Evolutionary conservation across 1,284 basidiomycete genomes (phyloP).

Genomic region (Boletellus sp.): DNA sequence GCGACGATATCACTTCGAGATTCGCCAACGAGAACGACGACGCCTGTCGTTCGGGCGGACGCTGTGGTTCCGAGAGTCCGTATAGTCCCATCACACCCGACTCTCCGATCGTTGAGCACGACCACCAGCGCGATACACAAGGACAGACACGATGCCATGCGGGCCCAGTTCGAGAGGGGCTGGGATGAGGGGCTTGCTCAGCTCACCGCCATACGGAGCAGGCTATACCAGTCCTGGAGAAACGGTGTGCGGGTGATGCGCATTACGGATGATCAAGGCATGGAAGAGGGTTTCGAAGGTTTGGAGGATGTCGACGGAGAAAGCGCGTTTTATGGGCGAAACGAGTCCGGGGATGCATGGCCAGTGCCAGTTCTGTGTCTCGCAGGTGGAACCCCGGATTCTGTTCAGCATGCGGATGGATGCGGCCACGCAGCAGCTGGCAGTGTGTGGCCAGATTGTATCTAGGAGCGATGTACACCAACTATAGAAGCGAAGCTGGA

Average conservation of each 20-base stretch:
- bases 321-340: conserved; percentile 19
- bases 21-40: conserved; percentile 11
- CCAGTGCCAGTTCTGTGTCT: conserved; percentile 28
- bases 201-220: conserved; percentile 39
- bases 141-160: conserved; percentile 37
- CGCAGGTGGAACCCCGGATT: conserved; percentile 15
- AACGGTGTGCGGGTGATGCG: conserved; percentile 46
- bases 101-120: conserved; percentile 40
- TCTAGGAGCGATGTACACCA: conserved; percentile 17
- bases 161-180: conserved; percentile 52
- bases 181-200: conserved; percentile 56
- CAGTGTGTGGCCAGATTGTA: conserved; percentile 23
- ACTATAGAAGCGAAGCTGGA: conserved; percentile 7
- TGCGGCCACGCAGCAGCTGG: conserved; percentile 25
- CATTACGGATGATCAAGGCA: conserved; percentile 31
- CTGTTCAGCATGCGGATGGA: conserved; percentile 20
- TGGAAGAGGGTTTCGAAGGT: conserved; percentile 45
- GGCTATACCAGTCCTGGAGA: conserved; percentile 44
- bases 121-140: conserved; percentile 33
- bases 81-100: conserved; percentile 41
- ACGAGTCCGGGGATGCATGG: conserved; percentile 8
- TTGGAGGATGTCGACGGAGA: conserved; percentile 41
- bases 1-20: conserved; percentile 55
- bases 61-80: conserved; percentile 34
- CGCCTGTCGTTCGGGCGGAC: conserved; percentile 7